These are phyloP conservation scores for Salvia sclarea DNA, from an alignment of 305 asterid species.

Conservation along the genomic window DNA sequence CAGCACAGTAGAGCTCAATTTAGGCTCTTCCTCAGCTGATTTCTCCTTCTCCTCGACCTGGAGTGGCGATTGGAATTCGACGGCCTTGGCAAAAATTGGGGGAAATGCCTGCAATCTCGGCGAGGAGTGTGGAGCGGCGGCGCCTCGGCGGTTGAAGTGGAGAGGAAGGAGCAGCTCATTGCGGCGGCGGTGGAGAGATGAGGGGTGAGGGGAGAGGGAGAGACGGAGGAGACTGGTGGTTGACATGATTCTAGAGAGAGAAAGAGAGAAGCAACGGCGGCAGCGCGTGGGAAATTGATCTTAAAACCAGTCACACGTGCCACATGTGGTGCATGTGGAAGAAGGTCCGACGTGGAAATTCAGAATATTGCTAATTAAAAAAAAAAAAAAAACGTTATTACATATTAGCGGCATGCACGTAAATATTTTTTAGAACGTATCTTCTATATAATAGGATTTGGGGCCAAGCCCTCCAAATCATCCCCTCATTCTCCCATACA, in stretches of 20 bases:
- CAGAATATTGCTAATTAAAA: not conserved
- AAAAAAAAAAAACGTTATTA: not conserved
- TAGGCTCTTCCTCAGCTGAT: slow-evolving; percentile 30
- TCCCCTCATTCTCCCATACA: too few relatives aligned
- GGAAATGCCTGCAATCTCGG: slow-evolving; percentile 31
- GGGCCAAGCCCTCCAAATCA: too few relatives aligned
- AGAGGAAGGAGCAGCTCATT: slow-evolving; percentile 29
- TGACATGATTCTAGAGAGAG: slow-evolving; percentile 46
- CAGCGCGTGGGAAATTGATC: slow-evolving; percentile 24
- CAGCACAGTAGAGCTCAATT: slow-evolving; percentile 51
- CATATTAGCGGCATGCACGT: too few relatives aligned
- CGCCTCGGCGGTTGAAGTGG: slow-evolving; percentile 14
- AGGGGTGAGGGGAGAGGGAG: slow-evolving; percentile 43
- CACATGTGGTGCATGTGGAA: slow-evolving; percentile 42
- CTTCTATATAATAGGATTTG: too few relatives aligned
- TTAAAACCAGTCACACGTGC: slow-evolving; percentile 39
- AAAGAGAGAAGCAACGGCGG: slow-evolving; percentile 17
- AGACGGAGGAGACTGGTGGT: slow-evolving; percentile 59
- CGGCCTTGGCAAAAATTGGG: slow-evolving; percentile 52
- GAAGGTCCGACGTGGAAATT: slow-evolving; percentile 33
- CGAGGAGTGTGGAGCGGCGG: slow-evolving; percentile 21
- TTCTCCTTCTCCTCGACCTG: slow-evolving; percentile 35
- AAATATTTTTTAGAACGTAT: too few relatives aligned
- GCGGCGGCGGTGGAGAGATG: slow-evolving; percentile 40
- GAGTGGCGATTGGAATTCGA: slow-evolving; percentile 42